Conservation (phyloP, 2,329 filamentous ascomycete genomes). For the Beauveria medogensis region DNA sequence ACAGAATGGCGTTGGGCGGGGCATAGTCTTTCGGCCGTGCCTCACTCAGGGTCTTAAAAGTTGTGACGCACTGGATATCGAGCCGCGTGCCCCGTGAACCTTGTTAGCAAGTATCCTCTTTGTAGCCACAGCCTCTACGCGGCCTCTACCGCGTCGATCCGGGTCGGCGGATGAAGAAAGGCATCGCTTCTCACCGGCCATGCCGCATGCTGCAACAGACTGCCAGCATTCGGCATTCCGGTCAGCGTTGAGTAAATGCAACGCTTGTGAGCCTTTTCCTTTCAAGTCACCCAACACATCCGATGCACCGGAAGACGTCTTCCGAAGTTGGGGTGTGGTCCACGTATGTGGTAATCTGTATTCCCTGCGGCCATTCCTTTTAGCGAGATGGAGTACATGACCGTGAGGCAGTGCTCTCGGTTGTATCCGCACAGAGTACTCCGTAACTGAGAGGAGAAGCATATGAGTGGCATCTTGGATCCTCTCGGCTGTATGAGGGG, state of each 20-base stretch:
- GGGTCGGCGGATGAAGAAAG: background rate
- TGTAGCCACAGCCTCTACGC: background rate
- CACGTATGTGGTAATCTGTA: background rate
- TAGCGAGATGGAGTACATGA: background rate
- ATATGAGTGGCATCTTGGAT: background rate
- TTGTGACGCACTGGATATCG: background rate
- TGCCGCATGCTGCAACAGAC: background rate
- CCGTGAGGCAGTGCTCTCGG: background rate
- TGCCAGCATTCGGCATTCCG: too few species aligned
- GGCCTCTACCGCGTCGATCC: background rate
- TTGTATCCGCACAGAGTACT: too few species aligned
- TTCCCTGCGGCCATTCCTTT: background rate
- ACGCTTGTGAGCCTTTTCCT: background rate
- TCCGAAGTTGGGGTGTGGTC: background rate
- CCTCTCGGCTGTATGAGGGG: background rate
- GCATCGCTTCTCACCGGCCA: background rate
- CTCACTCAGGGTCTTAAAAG: too few species aligned
- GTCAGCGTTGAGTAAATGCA: too few species aligned
- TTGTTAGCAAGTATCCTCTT: background rate
- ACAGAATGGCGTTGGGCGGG: background rate
- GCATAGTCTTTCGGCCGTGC: background rate
- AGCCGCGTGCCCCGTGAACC: background rate
- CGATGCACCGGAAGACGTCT: background rate
- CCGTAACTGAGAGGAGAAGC: background rate
- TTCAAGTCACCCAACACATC: background rate